Base-by-base conservation (phyloP, 2,329 filamentous ascomycete species). In the Diaporthe citri region DNA sequence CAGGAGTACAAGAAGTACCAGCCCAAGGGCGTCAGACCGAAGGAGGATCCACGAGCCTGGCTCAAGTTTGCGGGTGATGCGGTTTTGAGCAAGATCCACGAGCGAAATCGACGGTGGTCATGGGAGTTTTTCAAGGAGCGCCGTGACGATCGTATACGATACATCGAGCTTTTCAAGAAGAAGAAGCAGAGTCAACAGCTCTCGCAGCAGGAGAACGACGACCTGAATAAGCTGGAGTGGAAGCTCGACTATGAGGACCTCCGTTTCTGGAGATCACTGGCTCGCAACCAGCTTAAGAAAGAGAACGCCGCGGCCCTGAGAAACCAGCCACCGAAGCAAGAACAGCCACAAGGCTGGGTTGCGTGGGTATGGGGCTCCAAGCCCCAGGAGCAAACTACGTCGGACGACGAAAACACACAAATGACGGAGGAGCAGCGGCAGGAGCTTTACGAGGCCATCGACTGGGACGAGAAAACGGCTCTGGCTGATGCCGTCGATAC, bases 381-480 rank as follows among this genome's bases (percentile, higher is more conserved):
- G 79, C 90, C 92, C 0, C 80, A 85, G 51, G 84, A 90, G 69
- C 88, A 93, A 69, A 86, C 85, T 12, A 84, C 83, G 69, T 89
- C 94, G 55, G 88, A 94, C 59, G 88, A 92, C 5, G 93, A 97
- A 78, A 94, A 96, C 77, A 94, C 93, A 0, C 91, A 95, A 75
- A 97, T 99, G 89, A 97, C 95, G 0, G 97, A 99, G 76, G 93
- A 98, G 83, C 96, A 99, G 82, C 93, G 96, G 56, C 95, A 98
- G 82, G 96, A 99, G 84, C 90, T 99, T 13, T 99, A 98, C 83
- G 93, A 97, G 79, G 97, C 95, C 67, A 99, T 99, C 80, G 97
- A 98, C 80, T 99, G 96, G 93, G 95, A 99, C 77, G 97, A 99
- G 84, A 98, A 98, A 87, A 93, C 96, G 76, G 94, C 94, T 2